Percentiles rank a stretch among this genome's conserved stretches.
Evolutionary conservation across 2,329 filamentous ascomycete genomes (phyloP).

Genomic region (Ceratocystis harringtonii): DNA sequence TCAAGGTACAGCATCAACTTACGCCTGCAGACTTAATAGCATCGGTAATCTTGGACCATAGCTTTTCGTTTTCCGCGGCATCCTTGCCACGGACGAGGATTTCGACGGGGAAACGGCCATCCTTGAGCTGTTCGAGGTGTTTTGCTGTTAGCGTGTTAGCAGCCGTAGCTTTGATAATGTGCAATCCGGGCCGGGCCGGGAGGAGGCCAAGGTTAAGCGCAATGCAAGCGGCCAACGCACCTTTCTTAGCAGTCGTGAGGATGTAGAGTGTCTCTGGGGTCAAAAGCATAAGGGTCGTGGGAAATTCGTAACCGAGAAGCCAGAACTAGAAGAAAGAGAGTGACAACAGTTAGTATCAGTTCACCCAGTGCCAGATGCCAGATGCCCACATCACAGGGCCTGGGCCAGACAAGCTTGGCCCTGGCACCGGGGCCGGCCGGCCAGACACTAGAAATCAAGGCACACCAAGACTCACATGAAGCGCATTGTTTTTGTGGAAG

Average conservation of each 20-base stretch:
- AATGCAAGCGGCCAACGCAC: constrained; percentile 32
- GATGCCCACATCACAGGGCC: no score
- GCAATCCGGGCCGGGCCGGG: neutral
- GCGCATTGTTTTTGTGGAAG: constrained; percentile 91
- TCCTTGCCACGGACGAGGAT: constrained; percentile 87
- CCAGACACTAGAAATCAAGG: neutral
- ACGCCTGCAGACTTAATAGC: constrained; percentile 78
- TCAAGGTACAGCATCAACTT: constrained; percentile 27
- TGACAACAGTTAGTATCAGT: neutral
- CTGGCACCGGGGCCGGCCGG: neutral
- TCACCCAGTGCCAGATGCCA: no score
- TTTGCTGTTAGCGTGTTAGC: constrained; percentile 45
- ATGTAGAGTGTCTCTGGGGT: constrained; percentile 80
- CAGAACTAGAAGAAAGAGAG: constrained; percentile 55
- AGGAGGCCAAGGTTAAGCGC: neutral
- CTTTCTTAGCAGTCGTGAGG: constrained; percentile 94
- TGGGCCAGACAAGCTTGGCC: neutral
- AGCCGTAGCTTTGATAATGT: neutral
- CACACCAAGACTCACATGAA: constrained; percentile 52
- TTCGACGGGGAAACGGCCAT: constrained; percentile 82
- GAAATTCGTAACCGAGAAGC: constrained; percentile 97
- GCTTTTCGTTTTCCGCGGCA: constrained; percentile 76
- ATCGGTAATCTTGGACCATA: constrained; percentile 70
- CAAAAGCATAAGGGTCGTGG: constrained; percentile 84
- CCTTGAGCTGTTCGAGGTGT: constrained; percentile 81